Evolutionary conservation across 805 yeast species (phyloP).

Genomic region (Torulaspora maleeae): DNA sequence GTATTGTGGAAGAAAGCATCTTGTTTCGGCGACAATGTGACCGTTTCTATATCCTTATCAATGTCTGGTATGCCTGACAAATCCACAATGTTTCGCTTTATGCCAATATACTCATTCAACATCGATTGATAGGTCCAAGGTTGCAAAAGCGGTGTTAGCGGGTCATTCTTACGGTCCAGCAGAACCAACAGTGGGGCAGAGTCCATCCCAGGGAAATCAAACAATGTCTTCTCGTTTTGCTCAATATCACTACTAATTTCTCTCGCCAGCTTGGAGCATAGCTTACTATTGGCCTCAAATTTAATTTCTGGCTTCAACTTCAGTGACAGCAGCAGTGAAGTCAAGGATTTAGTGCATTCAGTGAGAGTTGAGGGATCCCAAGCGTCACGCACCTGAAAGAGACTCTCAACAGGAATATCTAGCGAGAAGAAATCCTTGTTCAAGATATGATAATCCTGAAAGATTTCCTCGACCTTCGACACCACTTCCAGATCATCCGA

Average conservation of each 20-base stretch:
- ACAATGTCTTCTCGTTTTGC: constrained; percentile 52
- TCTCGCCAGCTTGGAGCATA: constrained; percentile 63
- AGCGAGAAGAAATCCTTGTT: constrained; percentile 62
- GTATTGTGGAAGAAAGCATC: constrained; percentile 77
- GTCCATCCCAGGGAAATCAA: constrained; percentile 62
- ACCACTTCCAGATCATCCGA: constrained; percentile 84
- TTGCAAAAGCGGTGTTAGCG: constrained; percentile 82
- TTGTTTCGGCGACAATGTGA: constrained; percentile 60
- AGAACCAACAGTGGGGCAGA: constrained; percentile 69
- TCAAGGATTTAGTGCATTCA: constrained; percentile 23
- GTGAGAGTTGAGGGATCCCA: constrained; percentile 29
- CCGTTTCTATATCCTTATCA: constrained; percentile 54
- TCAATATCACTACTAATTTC: constrained; percentile 57
- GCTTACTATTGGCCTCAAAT: constrained; percentile 63
- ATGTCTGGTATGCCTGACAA: constrained; percentile 52
- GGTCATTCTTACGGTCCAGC: constrained; percentile 83
- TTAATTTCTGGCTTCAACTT: constrained; percentile 75
- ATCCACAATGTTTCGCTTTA: constrained; percentile 74
- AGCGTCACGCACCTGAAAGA: constrained; percentile 27
- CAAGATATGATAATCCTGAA: constrained; percentile 74
- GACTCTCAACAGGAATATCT: constrained; percentile 26
- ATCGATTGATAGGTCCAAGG: constrained; percentile 99
- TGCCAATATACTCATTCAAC: constrained; percentile 90
- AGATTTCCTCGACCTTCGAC: constrained; percentile 70
- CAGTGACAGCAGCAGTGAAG: constrained; percentile 49